Evolutionary conservation across 2,329 filamentous ascomycete species (phyloP).

Genomic region (Trichophaea hybrida): DNA sequence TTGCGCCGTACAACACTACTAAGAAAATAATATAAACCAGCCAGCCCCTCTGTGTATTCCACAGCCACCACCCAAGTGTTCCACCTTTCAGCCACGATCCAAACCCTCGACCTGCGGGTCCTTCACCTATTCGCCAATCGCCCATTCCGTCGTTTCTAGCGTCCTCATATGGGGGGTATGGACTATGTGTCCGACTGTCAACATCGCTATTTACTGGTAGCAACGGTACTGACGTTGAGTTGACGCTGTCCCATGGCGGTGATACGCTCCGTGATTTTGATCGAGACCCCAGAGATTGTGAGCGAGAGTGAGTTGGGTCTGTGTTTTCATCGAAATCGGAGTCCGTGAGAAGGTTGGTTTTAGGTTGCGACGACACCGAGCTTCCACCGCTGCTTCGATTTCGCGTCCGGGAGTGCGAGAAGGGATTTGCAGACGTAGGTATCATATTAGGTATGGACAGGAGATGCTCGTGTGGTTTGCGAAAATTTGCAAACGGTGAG

Average conservation of each 20-base stretch:
- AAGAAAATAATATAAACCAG: constrained; percentile 24
- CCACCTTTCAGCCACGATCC: constrained; percentile 13
- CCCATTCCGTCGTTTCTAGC: background rate
- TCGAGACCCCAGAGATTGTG: constrained; percentile 1
- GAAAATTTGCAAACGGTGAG: constrained; percentile 10
- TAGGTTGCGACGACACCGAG: constrained; percentile 14
- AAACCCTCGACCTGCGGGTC: background rate
- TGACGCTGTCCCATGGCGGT: constrained; percentile 12
- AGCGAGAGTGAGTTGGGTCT: background rate
- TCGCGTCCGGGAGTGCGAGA: constrained; percentile 17
- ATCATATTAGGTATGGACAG: background rate
- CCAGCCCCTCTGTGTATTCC: constrained; percentile 22
- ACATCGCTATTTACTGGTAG: constrained; percentile 6
- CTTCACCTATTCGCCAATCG: constrained; percentile 2
- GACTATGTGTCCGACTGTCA: constrained; percentile 14
- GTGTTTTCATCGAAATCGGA: constrained; percentile 9
- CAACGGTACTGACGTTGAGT: constrained; percentile 14
- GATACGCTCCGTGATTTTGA: constrained; percentile 16
- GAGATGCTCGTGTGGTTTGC: constrained; percentile 20
- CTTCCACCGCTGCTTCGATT: constrained; percentile 21
- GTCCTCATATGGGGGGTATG: constrained; percentile 9
- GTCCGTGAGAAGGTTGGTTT: constrained; percentile 13
- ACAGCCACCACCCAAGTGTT: constrained; percentile 20
- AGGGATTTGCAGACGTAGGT: background rate
- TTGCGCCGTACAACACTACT: constrained; percentile 20